phyloP scores from a whole-genome alignment of 2,329 filamentous ascomycete genomes.

The Aspergillus texensis region DNA sequence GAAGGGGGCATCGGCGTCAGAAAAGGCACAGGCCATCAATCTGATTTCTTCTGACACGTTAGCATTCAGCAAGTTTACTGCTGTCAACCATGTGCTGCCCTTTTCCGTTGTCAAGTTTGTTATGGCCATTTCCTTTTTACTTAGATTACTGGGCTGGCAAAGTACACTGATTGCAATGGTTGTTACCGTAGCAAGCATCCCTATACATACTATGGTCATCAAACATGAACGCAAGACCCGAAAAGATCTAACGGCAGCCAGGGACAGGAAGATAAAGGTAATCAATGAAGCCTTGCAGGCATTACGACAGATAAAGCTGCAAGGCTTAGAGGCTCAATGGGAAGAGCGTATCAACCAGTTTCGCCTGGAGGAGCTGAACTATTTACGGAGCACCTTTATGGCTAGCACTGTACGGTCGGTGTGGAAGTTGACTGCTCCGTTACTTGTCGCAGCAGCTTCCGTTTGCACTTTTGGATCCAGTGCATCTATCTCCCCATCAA shows the following conservation, averaged over 20 bases:
- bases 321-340: no score
- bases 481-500: neutral
- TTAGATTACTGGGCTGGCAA: neutral
- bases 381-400: no score
- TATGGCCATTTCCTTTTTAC: neutral
- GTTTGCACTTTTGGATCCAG: neutral
- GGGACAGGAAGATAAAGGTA: neutral
- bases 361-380: no score
- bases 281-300: neutral
- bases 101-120: neutral
- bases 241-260: neutral
- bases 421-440: no score
- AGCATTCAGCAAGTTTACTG: neutral
- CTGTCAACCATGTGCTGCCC: neutral
- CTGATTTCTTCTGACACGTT: neutral
- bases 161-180: neutral
- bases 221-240: neutral
- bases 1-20: neutral
- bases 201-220: neutral
- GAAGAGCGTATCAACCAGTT: no score
- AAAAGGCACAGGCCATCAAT: neutral
- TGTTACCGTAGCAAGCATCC: neutral
- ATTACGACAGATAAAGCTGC: neutral
- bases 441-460: neutral
- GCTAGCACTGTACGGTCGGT: no score